A percentile compares a stretch with the other conserved stretches of the same genome.
phyloP scores from a whole-genome alignment of 1,139 yeast species.

The Zygoascus hellenicus region DNA sequence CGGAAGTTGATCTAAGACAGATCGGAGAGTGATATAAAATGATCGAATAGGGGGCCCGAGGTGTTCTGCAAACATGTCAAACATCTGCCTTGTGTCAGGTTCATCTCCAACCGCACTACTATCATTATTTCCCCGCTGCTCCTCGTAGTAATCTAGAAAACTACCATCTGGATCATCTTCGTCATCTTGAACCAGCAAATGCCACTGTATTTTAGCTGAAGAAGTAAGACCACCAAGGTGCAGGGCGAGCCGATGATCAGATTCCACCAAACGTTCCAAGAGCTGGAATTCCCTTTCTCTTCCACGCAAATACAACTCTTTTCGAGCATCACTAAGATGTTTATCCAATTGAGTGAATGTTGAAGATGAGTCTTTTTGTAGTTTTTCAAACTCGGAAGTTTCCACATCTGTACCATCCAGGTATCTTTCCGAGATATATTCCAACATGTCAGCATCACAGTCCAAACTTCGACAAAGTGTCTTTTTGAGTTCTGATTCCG shows the following conservation, averaged over 20 bases:
- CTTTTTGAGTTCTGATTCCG: conserved; percentile 43
- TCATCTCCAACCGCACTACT: conserved; percentile 7
- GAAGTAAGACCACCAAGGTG: conserved; percentile 64
- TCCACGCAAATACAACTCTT: conserved; percentile 53
- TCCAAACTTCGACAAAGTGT: conserved; percentile 51
- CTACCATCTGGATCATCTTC: conserved; percentile 11
- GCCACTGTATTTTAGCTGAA: conserved; percentile 62
- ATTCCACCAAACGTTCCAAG: conserved; percentile 44
- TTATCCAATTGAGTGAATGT: conserved; percentile 40
- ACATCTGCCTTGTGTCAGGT: conserved; percentile 25
- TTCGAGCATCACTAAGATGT: conserved; percentile 56
- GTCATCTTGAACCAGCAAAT: conserved; percentile 9
- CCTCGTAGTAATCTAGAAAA: conserved; percentile 5
- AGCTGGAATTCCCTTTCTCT: conserved; percentile 48
- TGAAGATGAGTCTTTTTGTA: conserved; percentile 39
- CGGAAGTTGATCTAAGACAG: conserved; percentile 56
- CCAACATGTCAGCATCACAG: conserved; percentile 48
- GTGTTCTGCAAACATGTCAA: conserved; percentile 58
- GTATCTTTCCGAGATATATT: conserved; percentile 49
- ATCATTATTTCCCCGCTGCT: background rate
- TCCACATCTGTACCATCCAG: conserved; percentile 46
- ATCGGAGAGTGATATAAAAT: conserved; percentile 49
- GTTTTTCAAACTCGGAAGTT: conserved; percentile 33
- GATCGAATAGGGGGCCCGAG: conserved; percentile 72
- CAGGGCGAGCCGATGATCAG: conserved; percentile 49